phyloP scores from a whole-genome alignment of 768 basidiomycete genomes.

The Hortiboletus campestris region DNA sequence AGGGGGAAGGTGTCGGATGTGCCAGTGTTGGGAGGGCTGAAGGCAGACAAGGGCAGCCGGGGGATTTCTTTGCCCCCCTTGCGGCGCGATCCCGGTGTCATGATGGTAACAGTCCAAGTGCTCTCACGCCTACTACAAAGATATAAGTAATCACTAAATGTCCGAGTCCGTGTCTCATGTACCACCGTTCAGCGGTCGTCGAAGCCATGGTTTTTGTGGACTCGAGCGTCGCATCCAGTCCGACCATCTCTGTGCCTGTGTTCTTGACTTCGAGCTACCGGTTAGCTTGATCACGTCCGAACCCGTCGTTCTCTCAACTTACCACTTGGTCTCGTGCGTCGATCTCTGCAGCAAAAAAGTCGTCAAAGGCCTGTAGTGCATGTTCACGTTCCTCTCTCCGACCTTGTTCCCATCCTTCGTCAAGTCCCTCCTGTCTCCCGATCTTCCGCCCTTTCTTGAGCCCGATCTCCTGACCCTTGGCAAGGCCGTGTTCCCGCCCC shows the following conservation, averaged over 20 bases:
- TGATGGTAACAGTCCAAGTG: background rate
- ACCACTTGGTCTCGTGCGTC: slow-evolving; percentile 27
- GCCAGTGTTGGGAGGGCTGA: slow-evolving; percentile 56
- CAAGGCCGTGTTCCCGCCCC: slow-evolving; percentile 42
- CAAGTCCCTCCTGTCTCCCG: slow-evolving; percentile 31
- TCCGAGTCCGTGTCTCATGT: no score
- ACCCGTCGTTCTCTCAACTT: slow-evolving; percentile 10
- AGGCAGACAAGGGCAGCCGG: slow-evolving; percentile 71
- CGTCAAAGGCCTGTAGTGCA: slow-evolving; percentile 58
- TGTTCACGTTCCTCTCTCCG: slow-evolving; percentile 50
- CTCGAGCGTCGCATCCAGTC: slow-evolving; percentile 24
- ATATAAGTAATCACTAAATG: background rate
- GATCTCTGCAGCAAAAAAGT: slow-evolving; percentile 48
- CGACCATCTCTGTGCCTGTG: slow-evolving; percentile 27
- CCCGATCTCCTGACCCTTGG: slow-evolving; percentile 36
- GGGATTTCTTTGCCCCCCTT: slow-evolving; percentile 64
- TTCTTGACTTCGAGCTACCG: slow-evolving; percentile 19
- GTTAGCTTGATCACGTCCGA: slow-evolving; percentile 9
- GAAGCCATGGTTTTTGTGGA: slow-evolving; percentile 18
- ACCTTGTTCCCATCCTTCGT: slow-evolving; percentile 38
- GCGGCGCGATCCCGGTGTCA: slow-evolving; percentile 43
- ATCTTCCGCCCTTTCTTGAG: slow-evolving; percentile 31
- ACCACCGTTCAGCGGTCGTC: slow-evolving; percentile 17
- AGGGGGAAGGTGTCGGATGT: slow-evolving; percentile 65
- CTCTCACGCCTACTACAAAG: slow-evolving; percentile 6